Percentiles rank a stretch among this genome's conserved stretches.
Evolutionary conservation across 305 asterid species (phyloP).

Genomic region (Fraxinus sp.): DNA sequence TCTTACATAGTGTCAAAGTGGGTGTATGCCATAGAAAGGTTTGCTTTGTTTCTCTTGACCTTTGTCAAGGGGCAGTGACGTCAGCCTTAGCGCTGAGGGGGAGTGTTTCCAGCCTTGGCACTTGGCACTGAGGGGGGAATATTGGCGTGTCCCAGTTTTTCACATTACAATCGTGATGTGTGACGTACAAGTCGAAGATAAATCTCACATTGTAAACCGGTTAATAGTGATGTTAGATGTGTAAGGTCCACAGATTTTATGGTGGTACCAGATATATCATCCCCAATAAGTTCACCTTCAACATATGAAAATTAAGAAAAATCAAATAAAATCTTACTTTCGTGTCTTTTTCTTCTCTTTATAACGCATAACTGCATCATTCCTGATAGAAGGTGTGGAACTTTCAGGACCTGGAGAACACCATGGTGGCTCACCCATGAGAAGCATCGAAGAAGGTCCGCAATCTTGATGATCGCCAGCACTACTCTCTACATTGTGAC

Average conservation of each 20-base stretch:
- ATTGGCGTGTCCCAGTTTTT: neutral
- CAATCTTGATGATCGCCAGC: slow-evolving; percentile 48
- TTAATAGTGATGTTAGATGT: neutral
- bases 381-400: slow-evolving; percentile 39
- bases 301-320: neutral
- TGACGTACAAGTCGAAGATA: neutral
- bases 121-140: neutral
- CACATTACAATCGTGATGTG: neutral
- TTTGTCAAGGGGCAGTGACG: neutral
- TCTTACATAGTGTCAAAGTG: neutral
- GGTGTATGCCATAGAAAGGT: neutral
- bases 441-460: slow-evolving; percentile 43
- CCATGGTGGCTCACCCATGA: slow-evolving; percentile 51
- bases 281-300: neutral
- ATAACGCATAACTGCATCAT: slow-evolving; percentile 45
- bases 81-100: neutral
- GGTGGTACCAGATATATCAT: neutral
- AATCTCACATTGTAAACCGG: neutral
- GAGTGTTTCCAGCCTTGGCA: neutral
- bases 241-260: neutral
- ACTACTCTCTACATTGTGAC: slow-evolving; percentile 41
- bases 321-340: slow-evolving; percentile 31
- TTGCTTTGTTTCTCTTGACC: neutral
- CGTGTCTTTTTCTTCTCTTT: slow-evolving; percentile 52
- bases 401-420: slow-evolving; percentile 36